Evolutionary conservation across 495 filamentous ascomycete genomes (phyloP), one percentile per base, ranked within the genome.

Genomic region (Aspergillus nanangensis): DNA sequence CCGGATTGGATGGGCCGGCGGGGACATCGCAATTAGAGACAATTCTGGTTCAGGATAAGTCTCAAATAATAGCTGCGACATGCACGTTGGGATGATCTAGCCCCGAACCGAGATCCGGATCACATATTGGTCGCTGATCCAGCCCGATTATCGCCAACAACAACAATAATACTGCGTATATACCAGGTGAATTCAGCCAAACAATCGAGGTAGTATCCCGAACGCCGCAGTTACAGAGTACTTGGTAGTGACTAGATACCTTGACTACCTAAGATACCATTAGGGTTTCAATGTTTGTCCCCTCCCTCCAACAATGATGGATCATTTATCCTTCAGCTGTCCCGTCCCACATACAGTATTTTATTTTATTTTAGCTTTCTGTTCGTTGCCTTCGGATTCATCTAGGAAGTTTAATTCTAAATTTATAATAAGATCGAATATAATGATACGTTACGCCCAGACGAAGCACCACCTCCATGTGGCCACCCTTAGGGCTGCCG

Each of bases 31-130:
- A 8, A 23, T 24, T 39, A 20, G 27, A 20, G 37, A 38, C 11
- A 14, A 32, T 32, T 1, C 2, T 32, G 29, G n/a, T n/a, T n/a
- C n/a, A n/a, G n/a, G n/a, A n/a, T n/a, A n/a, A n/a, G n/a, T n/a
- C n/a, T n/a, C n/a, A n/a, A n/a, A n/a, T n/a, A n/a, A n/a, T n/a
- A n/a, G n/a, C 47, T 40, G 38, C 39, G 45, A 36, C 42, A 38
- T 42, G 48, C 37, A 45, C 43, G 37, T 42, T 52, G 44, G 31
- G 41, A 24, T 35, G 47, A 50, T 50, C 39, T 36, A 51, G 27
- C 29, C 38, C 38, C 38, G 41, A 45, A 24, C 47, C 41, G 50
- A 53, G 50, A 53, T 53, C 45, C 45, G 40, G 45, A 38, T 41
- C 39, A 47, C 40, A 53, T 48, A 38, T 44, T 19, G 18, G 17